Evolutionary conservation across 768 basidiomycete species (phyloP).

Genomic region (Kockovaella imperatae): DNA sequence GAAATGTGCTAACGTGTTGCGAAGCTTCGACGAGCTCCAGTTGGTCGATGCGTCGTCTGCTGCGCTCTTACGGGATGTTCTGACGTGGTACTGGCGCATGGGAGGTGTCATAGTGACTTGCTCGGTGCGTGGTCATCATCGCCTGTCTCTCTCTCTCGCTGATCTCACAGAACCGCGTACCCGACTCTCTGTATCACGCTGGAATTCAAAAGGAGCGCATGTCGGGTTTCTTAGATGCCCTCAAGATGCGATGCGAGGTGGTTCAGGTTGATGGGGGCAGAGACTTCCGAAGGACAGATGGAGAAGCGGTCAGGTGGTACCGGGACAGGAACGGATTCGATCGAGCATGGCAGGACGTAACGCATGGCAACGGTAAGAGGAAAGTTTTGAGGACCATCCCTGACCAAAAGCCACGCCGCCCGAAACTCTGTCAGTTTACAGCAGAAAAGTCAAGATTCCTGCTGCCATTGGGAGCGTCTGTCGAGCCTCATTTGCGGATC

Average conservation of each 20-base stretch:
- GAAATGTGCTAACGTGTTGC: slow-evolving; percentile 15
- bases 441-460: slow-evolving; percentile 49
- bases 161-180: slow-evolving; percentile 50
- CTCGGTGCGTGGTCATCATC: slow-evolving; percentile 25
- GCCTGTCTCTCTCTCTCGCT: not conserved
- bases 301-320: slow-evolving; percentile 7
- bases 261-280: slow-evolving; percentile 48
- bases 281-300: slow-evolving; percentile 48
- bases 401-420: slow-evolving; percentile 9
- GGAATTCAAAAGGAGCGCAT: slow-evolving; percentile 56
- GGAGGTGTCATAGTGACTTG: slow-evolving; percentile 53
- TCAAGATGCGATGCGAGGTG: slow-evolving; percentile 54
- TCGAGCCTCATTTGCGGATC: slow-evolving; percentile 51
- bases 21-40: slow-evolving; percentile 55
- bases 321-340: slow-evolving; percentile 9
- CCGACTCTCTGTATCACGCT: slow-evolving; percentile 55
- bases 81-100: slow-evolving; percentile 60
- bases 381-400: not conserved
- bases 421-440: slow-evolving; percentile 51
- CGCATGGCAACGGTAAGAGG: too few relatives aligned
- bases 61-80: slow-evolving; percentile 46
- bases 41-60: slow-evolving; percentile 58
- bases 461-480: slow-evolving; percentile 48
- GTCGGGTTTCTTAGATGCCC: slow-evolving; percentile 54
- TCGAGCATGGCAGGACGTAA: slow-evolving; percentile 9